Evolutionary conservation across 305 asterid genomes (phyloP).

Genomic region (Lippia alba): DNA sequence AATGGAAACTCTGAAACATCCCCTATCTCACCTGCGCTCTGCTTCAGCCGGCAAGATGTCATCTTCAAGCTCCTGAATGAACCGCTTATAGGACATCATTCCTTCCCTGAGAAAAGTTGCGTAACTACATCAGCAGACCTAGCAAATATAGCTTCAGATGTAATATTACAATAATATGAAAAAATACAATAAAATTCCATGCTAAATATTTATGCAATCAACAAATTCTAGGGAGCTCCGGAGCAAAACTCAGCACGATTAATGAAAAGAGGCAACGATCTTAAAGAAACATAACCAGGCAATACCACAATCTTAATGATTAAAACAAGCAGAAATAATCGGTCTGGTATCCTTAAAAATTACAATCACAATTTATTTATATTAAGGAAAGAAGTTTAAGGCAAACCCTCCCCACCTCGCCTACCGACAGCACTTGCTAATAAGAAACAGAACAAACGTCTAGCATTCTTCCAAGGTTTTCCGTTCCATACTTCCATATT

Average conservation of each 20-base stretch:
- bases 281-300: neutral
- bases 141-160: slow-evolving; percentile 5
- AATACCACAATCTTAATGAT: neutral
- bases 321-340: slow-evolving; percentile 4
- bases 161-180: slow-evolving; percentile 3
- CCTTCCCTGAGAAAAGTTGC: slow-evolving; percentile 73
- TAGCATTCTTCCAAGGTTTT: neutral
- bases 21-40: slow-evolving; percentile 79
- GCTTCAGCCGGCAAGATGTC: slow-evolving; percentile 97
- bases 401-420: no score
- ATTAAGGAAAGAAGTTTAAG: no score
- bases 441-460: slow-evolving; percentile 12
- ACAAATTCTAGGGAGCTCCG: slow-evolving; percentile 6
- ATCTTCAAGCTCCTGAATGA: slow-evolving; percentile 99
- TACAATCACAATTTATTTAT: no score
- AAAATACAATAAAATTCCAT: neutral
- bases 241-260: slow-evolving; percentile 23
- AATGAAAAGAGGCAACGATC: slow-evolving; percentile 1
- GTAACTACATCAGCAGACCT: slow-evolving; percentile 24
- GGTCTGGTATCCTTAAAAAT: neutral
- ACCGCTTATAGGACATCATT: slow-evolving; percentile 99
- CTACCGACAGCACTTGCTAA: neutral
- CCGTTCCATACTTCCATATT: slow-evolving; percentile 21
- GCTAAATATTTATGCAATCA: neutral
- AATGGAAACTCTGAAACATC: slow-evolving; percentile 32